Conservation (phyloP, 768 basidiomycete genomes). For the Psilocybe cubensis region DNA sequence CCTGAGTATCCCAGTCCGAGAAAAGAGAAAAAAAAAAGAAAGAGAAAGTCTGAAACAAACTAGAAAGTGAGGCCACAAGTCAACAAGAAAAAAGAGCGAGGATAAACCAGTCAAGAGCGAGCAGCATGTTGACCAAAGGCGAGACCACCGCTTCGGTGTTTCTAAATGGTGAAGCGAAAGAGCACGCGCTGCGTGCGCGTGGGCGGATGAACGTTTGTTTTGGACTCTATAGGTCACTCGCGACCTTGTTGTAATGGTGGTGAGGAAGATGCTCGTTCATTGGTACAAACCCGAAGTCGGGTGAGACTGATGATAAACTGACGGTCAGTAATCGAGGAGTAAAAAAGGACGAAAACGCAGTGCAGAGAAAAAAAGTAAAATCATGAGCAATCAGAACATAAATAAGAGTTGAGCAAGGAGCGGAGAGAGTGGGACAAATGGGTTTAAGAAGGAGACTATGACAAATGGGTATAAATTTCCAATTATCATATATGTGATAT, state of each 20-base stretch:
- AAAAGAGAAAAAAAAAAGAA: conserved; percentile 16
- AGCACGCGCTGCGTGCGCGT: background rate
- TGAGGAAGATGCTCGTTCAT: conserved; percentile 79
- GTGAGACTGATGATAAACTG: conserved; percentile 58
- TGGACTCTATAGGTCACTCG: conserved; percentile 48
- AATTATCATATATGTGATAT: background rate
- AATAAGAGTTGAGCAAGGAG: background rate
- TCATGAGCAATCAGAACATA: conserved; percentile 1
- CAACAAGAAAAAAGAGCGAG: background rate
- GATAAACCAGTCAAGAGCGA: background rate
- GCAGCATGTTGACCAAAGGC: background rate
- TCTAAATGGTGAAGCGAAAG: background rate
- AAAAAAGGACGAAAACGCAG: conserved; percentile 2
- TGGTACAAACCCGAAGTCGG: conserved; percentile 83
- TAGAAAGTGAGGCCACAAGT: background rate
- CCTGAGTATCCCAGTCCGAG: background rate
- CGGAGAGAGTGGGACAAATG: conserved; percentile 1
- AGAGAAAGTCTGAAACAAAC: conserved; percentile 13
- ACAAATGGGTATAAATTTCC: background rate
- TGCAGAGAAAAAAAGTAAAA: background rate
- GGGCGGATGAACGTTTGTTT: background rate
- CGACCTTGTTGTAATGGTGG: conserved; percentile 62
- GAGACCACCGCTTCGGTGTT: background rate
- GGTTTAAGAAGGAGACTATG: conserved; percentile 4
- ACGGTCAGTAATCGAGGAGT: conserved; percentile 28